These are phyloP conservation scores for Vitis hybrid DNA, from an alignment of 177 flowering plant species.

Conservation along the genomic window DNA sequence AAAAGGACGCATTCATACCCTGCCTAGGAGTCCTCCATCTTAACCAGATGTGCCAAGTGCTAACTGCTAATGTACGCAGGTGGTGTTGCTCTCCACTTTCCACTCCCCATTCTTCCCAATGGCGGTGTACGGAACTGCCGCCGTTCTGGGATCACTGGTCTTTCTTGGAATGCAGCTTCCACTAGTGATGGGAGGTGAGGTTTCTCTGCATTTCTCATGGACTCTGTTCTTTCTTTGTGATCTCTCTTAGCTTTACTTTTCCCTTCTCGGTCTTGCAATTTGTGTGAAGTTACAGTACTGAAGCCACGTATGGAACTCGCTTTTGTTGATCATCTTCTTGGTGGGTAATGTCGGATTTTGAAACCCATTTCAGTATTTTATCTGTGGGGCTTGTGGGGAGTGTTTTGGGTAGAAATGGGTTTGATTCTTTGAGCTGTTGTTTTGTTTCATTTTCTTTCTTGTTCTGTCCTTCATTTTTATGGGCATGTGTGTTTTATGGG, in stretches of 20 bases:
- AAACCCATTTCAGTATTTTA: neutral
- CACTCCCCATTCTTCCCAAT: slow-evolving; percentile 13
- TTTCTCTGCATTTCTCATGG: neutral
- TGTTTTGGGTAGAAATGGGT: neutral
- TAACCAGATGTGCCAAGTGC: too few relatives aligned
- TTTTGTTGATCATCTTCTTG: neutral
- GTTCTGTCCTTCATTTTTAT: too few relatives aligned
- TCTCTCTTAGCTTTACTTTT: neutral
- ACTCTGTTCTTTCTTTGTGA: neutral
- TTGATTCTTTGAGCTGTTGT: neutral
- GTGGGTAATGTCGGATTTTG: too few relatives aligned
- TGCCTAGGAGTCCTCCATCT: too few relatives aligned
- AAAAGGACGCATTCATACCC: too few relatives aligned
- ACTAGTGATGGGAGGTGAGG: slow-evolving; percentile 22
- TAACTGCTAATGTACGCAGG: too few relatives aligned
- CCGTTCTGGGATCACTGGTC: slow-evolving; percentile 15
- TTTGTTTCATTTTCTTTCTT: neutral
- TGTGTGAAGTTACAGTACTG: neutral
- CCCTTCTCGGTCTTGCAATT: neutral
- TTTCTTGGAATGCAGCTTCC: slow-evolving; percentile 28
- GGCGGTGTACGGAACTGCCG: slow-evolving; percentile 4
- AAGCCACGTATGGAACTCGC: neutral
- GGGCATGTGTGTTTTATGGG: too few relatives aligned
- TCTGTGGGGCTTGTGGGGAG: neutral
- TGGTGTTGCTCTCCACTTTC: neutral